Evolutionary conservation across 441 rosid genomes (phyloP), one percentile per base, ranked within the genome.

Genomic region (Syzygium syzygioides): DNA sequence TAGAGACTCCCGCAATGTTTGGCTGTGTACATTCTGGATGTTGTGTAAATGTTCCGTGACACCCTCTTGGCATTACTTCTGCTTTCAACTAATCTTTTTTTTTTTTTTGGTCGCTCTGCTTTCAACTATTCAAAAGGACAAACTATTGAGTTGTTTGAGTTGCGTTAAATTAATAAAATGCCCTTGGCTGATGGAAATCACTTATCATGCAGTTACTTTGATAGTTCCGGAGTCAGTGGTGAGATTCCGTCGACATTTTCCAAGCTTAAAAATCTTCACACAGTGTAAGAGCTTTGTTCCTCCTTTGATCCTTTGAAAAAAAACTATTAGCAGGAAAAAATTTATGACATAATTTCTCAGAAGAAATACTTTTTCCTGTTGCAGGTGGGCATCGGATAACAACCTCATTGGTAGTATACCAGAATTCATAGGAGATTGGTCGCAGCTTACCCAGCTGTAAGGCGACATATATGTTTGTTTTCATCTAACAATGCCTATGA

Each of bases 211-310:
- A 92, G 95, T 64, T 93, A 89, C 71, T 14, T 92, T 19, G 87
- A 30, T 66, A 92, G 95, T 88, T 88, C 93, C 48, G 93, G 95
- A 88, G 80, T 92, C 41, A 91, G 93, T 87, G 95, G 94, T 60
- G 89, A 90, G 79, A 90, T 93, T 89, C 95, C 93, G 56, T 28
- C 88, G 1, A 89, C 93, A 71, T 92, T 90, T 88, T 92, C 93
- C 86, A 85, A 89, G 25, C 89, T 93, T 37, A 85, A 9, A 9
- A 90, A 88, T 54, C 62, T 93, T 89, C 8, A 9, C 2, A 71
- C 3, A 6, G 11, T 92, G 95, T 92, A 86, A 88, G 95, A 25
- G 15, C 50, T 32, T 41, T 71, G 41, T 66, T 52, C 87, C 32
- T 45, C 57, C 52, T 50, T 48, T 53, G 85, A 88, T 45, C 37